Conservation (phyloP, 441 rosid genomes). For the Erodium trifolium region DNA sequence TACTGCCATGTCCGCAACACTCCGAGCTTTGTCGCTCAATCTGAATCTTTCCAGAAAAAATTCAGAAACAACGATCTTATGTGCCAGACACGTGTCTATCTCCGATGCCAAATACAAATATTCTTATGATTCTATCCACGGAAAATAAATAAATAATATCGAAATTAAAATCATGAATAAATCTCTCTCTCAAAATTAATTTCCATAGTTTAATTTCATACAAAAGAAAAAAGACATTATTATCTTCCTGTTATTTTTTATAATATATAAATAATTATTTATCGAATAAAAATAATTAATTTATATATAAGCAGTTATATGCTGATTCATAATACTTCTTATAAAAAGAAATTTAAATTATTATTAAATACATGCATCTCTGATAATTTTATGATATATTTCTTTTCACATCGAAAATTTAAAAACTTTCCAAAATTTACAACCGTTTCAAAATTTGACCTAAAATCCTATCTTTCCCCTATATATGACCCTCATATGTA, state of each 20-base stretch:
- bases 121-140: not conserved
- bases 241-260: no score
- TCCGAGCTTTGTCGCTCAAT: not conserved
- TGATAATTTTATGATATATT: not conserved
- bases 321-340: no score
- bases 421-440: not conserved
- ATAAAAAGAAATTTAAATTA: no score
- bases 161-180: not conserved
- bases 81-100: not conserved
- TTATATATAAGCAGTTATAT: no score
- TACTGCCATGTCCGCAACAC: slow-evolving; percentile 44
- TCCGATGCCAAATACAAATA: not conserved
- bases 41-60: not conserved
- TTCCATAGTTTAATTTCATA: no score
- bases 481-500: not conserved
- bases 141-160: no score
- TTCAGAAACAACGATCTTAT: not conserved
- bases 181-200: not conserved
- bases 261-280: no score
- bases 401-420: not conserved
- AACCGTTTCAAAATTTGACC: not conserved
- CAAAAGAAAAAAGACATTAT: no score
- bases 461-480: not conserved
- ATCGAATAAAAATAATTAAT: no score
- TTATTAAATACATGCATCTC: not conserved